These are phyloP conservation scores for Exsudoporus floridanus DNA, from an alignment of 1,284 basidiomycete genomes.

Conservation along the genomic window DNA sequence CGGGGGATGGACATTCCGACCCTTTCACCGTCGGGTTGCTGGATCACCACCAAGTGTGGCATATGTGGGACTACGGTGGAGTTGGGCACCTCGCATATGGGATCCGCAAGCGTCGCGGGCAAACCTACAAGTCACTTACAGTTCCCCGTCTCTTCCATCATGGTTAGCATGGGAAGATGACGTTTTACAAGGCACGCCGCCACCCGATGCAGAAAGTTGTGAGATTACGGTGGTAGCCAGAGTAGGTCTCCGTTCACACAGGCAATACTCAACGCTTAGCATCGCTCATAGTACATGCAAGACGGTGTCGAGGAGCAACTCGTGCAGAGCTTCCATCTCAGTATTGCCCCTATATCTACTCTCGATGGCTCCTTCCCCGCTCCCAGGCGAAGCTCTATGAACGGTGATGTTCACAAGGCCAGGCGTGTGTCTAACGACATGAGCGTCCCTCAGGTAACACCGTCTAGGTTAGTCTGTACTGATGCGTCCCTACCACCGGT, in stretches of 20 bases:
- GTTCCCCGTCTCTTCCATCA: slow-evolving; percentile 75
- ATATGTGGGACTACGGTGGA: slow-evolving; percentile 82
- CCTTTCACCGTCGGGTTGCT: slow-evolving; percentile 86
- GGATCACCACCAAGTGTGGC: slow-evolving; percentile 80
- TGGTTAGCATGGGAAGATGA: slow-evolving; percentile 92
- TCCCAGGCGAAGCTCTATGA: slow-evolving; percentile 61
- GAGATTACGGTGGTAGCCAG: slow-evolving; percentile 70
- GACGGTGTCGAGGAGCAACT: slow-evolving; percentile 72
- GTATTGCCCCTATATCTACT: slow-evolving; percentile 68
- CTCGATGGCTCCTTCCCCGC: slow-evolving; percentile 59
- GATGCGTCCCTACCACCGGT: background rate
- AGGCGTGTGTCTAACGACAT: slow-evolving; percentile 66
- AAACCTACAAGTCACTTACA: slow-evolving; percentile 78
- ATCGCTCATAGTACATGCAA: slow-evolving; percentile 54
- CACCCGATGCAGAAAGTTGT: slow-evolving; percentile 68
- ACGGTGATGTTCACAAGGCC: slow-evolving; percentile 46
- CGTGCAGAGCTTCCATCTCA: slow-evolving; percentile 64
- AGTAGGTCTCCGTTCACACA: slow-evolving; percentile 42
- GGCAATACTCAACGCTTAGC: slow-evolving; percentile 11
- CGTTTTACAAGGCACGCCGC: slow-evolving; percentile 69
- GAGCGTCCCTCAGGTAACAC: slow-evolving; percentile 40
- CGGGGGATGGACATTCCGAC: slow-evolving; percentile 87
- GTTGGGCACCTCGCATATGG: slow-evolving; percentile 94
- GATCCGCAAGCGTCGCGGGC: slow-evolving; percentile 89
- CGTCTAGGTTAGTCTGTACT: slow-evolving; percentile 35